Evolutionary conservation across 192 early-diverging fungal genomes (phyloP), one percentile per base, ranked within the genome.

Genomic region (Paraglomus occultum): DNA sequence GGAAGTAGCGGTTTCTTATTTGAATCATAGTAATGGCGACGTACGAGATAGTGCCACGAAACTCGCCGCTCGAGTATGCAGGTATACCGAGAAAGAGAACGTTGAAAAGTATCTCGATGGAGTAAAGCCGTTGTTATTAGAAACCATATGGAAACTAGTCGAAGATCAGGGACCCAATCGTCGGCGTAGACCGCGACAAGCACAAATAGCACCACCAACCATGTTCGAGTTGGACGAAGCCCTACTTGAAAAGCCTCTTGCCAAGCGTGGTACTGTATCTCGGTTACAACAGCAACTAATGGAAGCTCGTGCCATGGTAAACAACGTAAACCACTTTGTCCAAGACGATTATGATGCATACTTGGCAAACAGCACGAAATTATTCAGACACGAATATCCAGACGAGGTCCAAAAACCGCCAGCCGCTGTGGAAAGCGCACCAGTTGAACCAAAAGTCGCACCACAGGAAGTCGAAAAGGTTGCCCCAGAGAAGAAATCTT

Each of bases 11-110:
- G 50, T 76, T 51, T 85, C 82, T 6, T 84, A 84, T 49, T 67
- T 89, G 43, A 80, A 84, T 14, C 80, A 91, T 70, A 80, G 75
- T 48, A 89, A 84, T 51, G 73, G 65, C 1, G 87, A 88, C 50
- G 85, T 91, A 38, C 83, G 87, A 8, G 83, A 87, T 48, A 76
- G 79, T 2, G 80, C 89, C 7, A 74, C 82, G 8, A 78, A 74
- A 38, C 71, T 91, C 5, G 76, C 89, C 17, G 82, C 83, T 14
- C 81, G 70, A 49, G 72, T 87, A 15, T 73, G 74, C 70, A 80
- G 73, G 64, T 74, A 58, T 23, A 54, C 73, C 60, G 69, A 64
- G 60, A 73, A 70, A 67, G 70, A 70, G 7, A 55, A 73, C 17
- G 75, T 80, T 18, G 76, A 75, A 50, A 69, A 73, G 47, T 80